Evolutionary conservation across 1,284 basidiomycete species (phyloP), one percentile per base, ranked within the genome.

Genomic region (Thecaphora thlaspeos): DNA sequence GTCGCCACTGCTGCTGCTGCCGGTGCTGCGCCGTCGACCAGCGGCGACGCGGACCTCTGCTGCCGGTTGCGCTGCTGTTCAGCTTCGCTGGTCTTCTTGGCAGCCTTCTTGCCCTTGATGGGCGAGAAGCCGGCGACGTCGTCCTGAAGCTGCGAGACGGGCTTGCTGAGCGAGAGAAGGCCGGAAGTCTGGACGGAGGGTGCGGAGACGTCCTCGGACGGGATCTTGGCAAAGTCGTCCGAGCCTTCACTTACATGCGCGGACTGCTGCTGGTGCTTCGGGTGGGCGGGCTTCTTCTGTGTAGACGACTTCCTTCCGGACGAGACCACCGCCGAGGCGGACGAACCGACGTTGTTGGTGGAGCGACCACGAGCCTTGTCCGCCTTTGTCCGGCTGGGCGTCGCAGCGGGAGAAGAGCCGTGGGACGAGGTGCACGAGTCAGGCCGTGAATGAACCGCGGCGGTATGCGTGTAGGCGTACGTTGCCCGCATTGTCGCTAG

Each of bases 401-500:
- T 50, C 22, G 62, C 40, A 15, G 55, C 49, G 12, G 55, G 36
- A 1, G 49, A 38, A 17, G 42, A 55, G 45, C 45, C 24, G 41
- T 68, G 56, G 41, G 43, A 50, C 4, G 65, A 68, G 36, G 55
- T 58, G 36, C 65, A 57, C 18, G 65, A 68, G 41, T 51, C 60
- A 21, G 61, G 61, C 48, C 65, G 51, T 7, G 67, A 69, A 34
- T 62, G 64, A 22, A 51, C 40, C 12, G 59, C 57, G n/a, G 68
- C 40, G 48, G 61, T 49, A 41, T 52, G 47, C 19, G 54, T 41
- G 48, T 70, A 55, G 22, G 43, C 44, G 44, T 62, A 60, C 36
- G 54, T 48, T 51, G 68, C 61, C 41, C 68, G 55, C 68, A 70
- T 70, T n/a, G 68, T 68, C 21, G 68, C 68, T n/a, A 70, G 68